Base-by-base conservation (phyloP, 108 stramenopile species). In the Cyclotella distinguenda region DNA sequence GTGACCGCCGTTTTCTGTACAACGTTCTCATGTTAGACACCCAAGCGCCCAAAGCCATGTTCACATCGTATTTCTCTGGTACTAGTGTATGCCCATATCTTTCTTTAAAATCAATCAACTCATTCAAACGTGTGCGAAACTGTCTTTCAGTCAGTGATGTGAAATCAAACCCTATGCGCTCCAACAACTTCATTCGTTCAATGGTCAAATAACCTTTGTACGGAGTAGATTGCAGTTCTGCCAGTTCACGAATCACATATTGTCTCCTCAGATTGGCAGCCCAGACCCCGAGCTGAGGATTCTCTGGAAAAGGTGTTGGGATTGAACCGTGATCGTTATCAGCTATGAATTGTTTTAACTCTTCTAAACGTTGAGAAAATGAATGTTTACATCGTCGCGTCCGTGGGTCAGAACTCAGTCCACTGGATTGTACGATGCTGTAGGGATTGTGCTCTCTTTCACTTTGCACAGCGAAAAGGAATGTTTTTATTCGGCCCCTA, bases 201-300 rank as follows among this genome's bases (percentile, higher is more conserved):
- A 39, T 13, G 23, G 74, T 76, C 34, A 76, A 44, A 42, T 68
- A 76, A 30, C 74, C 74, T 38, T 58, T 64, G 30, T 76, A 76
- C 7, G 53, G 61, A 21, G 38, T 31, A 21, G 51, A 55, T 23
- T 67, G 26, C 18, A 56, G 33, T 39, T 76, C 62, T 2, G 66
- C 60, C 31, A 58, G 67, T 35, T 76, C 53, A 21, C 61, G 31
- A 13, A 76, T 52, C 22, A 54, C 60, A 45, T 67, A 49, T 64
- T 76, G 74, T 25, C 55, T 59, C 19, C 74, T 50, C 43, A 76
- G 47, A 64, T 76, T 76, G 22, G 66, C 66, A 8, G 74, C 78
- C 78, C 78, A 79, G 40, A 74, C 47, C 6, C 78, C 78, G 11
- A 79, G 31, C 19, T 73, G 44, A 19, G 72, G 72, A 39, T 66